Percentiles rank a stretch among this genome's conserved stretches.
phyloP scores from a whole-genome alignment of 2,329 filamentous ascomycete genomes.

The Curvularia eragrostidis region DNA sequence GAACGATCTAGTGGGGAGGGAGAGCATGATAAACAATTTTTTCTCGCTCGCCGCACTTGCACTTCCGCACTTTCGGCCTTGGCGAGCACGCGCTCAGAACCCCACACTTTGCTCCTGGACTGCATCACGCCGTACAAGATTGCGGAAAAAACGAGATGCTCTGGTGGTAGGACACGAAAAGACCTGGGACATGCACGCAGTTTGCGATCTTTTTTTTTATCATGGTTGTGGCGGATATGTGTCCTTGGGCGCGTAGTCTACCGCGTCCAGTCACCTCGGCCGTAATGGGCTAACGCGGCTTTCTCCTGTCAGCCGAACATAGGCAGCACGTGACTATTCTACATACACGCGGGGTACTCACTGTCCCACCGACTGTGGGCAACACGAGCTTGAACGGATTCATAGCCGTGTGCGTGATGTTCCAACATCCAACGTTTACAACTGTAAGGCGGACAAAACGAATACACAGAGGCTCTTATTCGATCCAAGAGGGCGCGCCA shows the following conservation, averaged over 20 bases:
- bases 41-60: conserved; percentile 24
- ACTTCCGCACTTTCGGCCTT: conserved; percentile 16
- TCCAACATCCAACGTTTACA: conserved; percentile 10
- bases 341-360: background rate
- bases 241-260: background rate
- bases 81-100: conserved; percentile 13
- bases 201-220: background rate
- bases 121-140: background rate
- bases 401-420: conserved; percentile 11
- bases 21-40: conserved; percentile 31
- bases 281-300: background rate
- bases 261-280: background rate
- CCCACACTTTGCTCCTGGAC: conserved; percentile 11
- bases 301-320: background rate
- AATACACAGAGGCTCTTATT: conserved; percentile 27
- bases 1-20: conserved; percentile 29
- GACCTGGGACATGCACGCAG: background rate
- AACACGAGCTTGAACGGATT: conserved; percentile 2
- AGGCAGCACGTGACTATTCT: background rate
- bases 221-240: background rate
- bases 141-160: background rate
- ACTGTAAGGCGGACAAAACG: conserved; percentile 26
- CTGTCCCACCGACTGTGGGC: background rate
- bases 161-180: no score
- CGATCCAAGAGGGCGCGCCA: conserved; percentile 29